These are phyloP conservation scores for Neopestalotiopsis sp. DNA, from an alignment of 2,329 filamentous ascomycete species.

Conservation along the genomic window DNA sequence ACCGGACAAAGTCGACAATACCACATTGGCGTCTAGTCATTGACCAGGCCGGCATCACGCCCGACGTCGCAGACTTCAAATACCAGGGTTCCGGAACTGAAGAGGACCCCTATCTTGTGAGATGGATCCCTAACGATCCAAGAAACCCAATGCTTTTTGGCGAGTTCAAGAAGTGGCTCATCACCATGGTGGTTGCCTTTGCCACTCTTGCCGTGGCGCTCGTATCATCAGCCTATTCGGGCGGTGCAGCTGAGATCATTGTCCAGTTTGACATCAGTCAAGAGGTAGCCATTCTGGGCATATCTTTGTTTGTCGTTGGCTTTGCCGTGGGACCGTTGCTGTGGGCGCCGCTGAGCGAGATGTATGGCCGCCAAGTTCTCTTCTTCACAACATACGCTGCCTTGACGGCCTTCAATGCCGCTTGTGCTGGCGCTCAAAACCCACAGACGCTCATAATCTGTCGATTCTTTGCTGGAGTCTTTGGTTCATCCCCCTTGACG, in stretches of 20 bases:
- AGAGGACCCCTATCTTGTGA: neutral
- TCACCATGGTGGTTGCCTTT: neutral
- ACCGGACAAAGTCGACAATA: too few relatives aligned
- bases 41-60: neutral
- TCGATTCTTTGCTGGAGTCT: slow-evolving; percentile 55
- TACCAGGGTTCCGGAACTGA: neutral
- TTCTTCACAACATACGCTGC: slow-evolving; percentile 32
- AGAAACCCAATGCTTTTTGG: neutral
- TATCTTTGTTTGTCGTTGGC: slow-evolving; percentile 39
- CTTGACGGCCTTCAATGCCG: too few relatives aligned
- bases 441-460: slow-evolving; percentile 41
- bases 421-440: too few relatives aligned
- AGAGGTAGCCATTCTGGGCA: neutral
- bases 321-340: slow-evolving; percentile 58
- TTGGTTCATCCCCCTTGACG: slow-evolving; percentile 49
- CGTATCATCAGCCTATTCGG: neutral
- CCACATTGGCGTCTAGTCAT: neutral
- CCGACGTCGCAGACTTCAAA: neutral
- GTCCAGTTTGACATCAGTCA: neutral
- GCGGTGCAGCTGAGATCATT: neutral
- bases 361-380: slow-evolving; percentile 39
- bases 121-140: neutral
- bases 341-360: slow-evolving; percentile 9
- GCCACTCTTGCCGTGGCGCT: neutral
- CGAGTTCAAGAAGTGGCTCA: neutral